phyloP scores from a whole-genome alignment of 2,329 filamentous ascomycete species.

The Beauveria asiatica region DNA sequence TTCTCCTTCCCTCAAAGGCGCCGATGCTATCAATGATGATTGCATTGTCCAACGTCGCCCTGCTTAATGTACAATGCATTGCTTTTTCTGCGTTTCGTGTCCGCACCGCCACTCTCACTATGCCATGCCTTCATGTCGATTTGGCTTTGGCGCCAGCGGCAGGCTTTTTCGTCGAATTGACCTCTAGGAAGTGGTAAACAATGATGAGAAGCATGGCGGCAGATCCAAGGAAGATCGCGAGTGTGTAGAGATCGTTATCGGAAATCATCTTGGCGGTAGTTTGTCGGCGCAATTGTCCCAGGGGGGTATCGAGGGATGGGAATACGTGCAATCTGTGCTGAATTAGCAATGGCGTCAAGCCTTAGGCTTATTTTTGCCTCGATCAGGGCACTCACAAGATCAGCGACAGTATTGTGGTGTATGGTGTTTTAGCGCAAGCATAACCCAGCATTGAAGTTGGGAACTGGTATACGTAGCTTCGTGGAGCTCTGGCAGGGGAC shows the following conservation, averaged over 20 bases:
- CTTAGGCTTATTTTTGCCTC: background rate
- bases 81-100: background rate
- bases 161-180: slow-evolving; percentile 46
- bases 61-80: slow-evolving; percentile 7
- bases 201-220: slow-evolving; percentile 88
- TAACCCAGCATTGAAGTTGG: background rate
- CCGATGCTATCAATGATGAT: background rate
- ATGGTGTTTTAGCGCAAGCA: background rate
- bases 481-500: background rate
- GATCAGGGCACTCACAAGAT: background rate
- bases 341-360: background rate
- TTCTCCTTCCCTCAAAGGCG: background rate
- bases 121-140: background rate
- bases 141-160: slow-evolving; percentile 15
- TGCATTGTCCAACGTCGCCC: background rate
- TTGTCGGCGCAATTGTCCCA: slow-evolving; percentile 12
- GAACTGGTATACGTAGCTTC: slow-evolving; percentile 14
- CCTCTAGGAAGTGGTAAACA: slow-evolving; percentile 90
- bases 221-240: slow-evolving; percentile 88
- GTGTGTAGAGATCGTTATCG: slow-evolving; percentile 80
- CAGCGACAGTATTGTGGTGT: background rate
- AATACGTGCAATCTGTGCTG: background rate
- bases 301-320: background rate
- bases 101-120: background rate
- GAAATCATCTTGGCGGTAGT: slow-evolving; percentile 68